Base-by-base conservation (phyloP, 169 alveolate species). In the Plasmodium sp. region DNA sequence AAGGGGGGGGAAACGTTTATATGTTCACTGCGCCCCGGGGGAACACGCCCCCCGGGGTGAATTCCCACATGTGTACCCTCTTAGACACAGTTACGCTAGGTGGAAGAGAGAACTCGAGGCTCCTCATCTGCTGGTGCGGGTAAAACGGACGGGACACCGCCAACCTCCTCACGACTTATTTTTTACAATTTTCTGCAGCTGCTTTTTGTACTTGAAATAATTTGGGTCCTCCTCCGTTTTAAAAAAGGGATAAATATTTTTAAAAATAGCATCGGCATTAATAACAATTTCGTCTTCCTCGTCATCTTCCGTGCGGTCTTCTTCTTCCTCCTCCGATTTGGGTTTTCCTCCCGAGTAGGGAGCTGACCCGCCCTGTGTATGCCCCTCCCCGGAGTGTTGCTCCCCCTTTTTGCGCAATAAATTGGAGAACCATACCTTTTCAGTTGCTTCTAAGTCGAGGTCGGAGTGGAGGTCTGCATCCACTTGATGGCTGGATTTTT, bases 241-340 rank as follows among this genome's bases (percentile, higher is more conserved):
- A 67, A 90, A 90, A 74, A 90, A 90, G 22, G 94, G 94, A 22
- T 90, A 90, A 45, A 90, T 90, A 80, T 79, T 90, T 67, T 90
- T 90, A 58, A 90, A 90, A 33, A 90, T 90, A n/a, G 31, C 51
- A 62, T 90, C 91, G 12, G 94, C 45, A 54, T 56, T 62, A 58
- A 90, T 62, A 56, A 90, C 83, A 90, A 90, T 34, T 34, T 84
- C 84, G 16, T 84, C 93, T 31, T 84, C 93, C 18, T 27, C 33
- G 58, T 86, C 86, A 33, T 43, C 41, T 9, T 84, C 92, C 77
- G 43, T 31, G 77, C n/a, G 36, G 39, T 67, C 77, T 67, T 67
- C 77, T 6, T 67, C 77, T 27, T 18, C 77, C 7, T 27, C 33
- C 39, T 67, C 77, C 2, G 77, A 67, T 5, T 27, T 5, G 31